Evolutionary conservation across 345 rosid genomes (phyloP).

Genomic region (Gossypium bickii): DNA sequence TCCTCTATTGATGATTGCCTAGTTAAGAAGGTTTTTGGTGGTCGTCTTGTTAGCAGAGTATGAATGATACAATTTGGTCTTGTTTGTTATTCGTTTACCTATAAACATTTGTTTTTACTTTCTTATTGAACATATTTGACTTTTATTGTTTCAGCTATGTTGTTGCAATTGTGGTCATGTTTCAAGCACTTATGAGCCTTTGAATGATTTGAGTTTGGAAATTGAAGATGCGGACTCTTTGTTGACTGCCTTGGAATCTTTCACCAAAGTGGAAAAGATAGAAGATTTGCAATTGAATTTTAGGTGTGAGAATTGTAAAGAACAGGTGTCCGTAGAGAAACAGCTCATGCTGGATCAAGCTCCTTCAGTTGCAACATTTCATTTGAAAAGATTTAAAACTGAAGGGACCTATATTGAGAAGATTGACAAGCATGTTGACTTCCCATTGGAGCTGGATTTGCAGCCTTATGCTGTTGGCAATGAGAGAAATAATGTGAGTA

Average conservation of each 20-base stretch:
- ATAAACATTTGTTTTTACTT: background rate
- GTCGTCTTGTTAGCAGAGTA: constrained; percentile 19
- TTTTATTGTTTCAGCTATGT: constrained; percentile 13
- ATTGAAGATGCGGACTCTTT: constrained; percentile 6
- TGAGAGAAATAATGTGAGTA: constrained; percentile 40
- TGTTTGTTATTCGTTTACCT: background rate
- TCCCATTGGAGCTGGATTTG: constrained; percentile 83
- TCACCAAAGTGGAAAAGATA: constrained; percentile 13
- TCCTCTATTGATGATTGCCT: constrained; percentile 13
- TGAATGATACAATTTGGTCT: background rate
- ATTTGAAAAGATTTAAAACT: constrained; percentile 82
- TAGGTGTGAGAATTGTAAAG: constrained; percentile 64
- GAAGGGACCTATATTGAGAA: constrained; percentile 62
- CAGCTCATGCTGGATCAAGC: constrained; percentile 66
- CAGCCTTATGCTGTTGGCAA: constrained; percentile 44
- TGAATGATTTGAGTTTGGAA: constrained; percentile 20
- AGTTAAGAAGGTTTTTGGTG: constrained; percentile 19
- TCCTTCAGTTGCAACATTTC: constrained; percentile 66
- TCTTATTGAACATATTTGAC: background rate
- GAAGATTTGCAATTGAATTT: constrained; percentile 23
- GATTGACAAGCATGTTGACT: constrained; percentile 62
- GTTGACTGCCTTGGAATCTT: background rate
- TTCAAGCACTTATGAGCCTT: constrained; percentile 14
- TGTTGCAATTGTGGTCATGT: constrained; percentile 20
- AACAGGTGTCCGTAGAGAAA: constrained; percentile 62